Conservation (phyloP, 441 rosid genomes). For the Eugenia klotzschiana region DNA sequence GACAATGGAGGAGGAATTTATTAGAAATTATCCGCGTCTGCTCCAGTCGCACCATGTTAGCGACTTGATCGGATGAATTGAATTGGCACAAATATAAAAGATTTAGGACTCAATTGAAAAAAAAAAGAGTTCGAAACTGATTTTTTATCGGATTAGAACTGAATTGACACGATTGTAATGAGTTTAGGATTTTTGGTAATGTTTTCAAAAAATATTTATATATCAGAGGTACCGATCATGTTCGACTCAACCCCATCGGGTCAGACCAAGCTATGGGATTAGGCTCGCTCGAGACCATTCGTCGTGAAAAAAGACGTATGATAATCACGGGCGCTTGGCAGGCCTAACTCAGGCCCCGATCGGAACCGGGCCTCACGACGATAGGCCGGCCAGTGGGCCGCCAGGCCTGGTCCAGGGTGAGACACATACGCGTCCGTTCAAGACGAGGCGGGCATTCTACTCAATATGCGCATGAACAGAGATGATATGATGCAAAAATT, state of each 20-base stretch:
- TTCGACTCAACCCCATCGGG: background rate
- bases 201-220: background rate
- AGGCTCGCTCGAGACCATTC: rapidly evolving
- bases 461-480: background rate
- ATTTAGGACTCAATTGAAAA: too few relatives aligned
- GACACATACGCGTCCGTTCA: background rate
- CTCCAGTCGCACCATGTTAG: too few relatives aligned
- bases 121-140: too few relatives aligned
- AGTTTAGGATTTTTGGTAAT: too few relatives aligned
- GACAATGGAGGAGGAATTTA: too few relatives aligned
- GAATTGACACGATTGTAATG: too few relatives aligned
- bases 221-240: background rate
- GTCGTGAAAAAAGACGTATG: background rate
- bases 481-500: background rate
- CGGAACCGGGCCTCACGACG: rapidly evolving
- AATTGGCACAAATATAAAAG: too few relatives aligned
- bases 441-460: background rate
- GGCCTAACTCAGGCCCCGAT: background rate
- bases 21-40: too few relatives aligned
- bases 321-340: background rate
- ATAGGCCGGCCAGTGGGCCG: background rate
- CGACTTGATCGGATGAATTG: too few relatives aligned
- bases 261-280: background rate
- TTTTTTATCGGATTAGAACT: too few relatives aligned
- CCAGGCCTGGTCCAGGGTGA: background rate